phyloP scores from a whole-genome alignment of 2,329 filamentous ascomycete species.

The Waltergamsia citrina region DNA sequence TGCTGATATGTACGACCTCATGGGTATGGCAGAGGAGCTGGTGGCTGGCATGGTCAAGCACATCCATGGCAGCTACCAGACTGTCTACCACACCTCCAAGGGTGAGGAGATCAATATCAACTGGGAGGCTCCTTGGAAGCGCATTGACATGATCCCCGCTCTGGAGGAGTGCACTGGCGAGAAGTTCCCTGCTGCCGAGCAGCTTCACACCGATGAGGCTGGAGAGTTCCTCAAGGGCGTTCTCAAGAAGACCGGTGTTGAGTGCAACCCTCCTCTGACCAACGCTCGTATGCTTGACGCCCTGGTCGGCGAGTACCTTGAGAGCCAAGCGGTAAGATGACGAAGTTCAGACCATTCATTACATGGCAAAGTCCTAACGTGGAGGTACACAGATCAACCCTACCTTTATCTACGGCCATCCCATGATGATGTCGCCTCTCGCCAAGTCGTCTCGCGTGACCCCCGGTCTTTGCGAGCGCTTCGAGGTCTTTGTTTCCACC shows the following conservation, averaged over 20 bases:
- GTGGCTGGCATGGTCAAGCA: conserved; percentile 84
- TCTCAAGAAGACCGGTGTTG: conserved; percentile 82
- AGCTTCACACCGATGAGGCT: conserved; percentile 84
- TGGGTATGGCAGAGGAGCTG: conserved; percentile 79
- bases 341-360: not conserved
- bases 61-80: conserved; percentile 76
- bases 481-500: conserved; percentile 78
- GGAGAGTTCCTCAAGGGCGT: conserved; percentile 78
- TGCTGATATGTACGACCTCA: conserved; percentile 79
- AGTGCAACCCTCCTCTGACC: conserved; percentile 83
- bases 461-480: conserved; percentile 86
- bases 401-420: conserved; percentile 58
- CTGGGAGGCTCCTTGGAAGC: conserved; percentile 91
- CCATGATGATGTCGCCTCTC: conserved; percentile 69
- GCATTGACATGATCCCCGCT: conserved; percentile 81
- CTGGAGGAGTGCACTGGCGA: conserved; percentile 84
- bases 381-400: conserved; percentile 54
- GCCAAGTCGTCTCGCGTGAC: conserved; percentile 86
- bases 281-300: conserved; percentile 96
- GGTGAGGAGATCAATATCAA: conserved; percentile 87
- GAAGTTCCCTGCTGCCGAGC: conserved; percentile 83
- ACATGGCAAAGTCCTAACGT: conserved; percentile 1
- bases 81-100: conserved; percentile 75
- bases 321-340: conserved; percentile 61
- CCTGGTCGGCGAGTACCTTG: conserved; percentile 87